Conservation (phyloP, 345 rosid species). For the Salix arbutifolia region DNA sequence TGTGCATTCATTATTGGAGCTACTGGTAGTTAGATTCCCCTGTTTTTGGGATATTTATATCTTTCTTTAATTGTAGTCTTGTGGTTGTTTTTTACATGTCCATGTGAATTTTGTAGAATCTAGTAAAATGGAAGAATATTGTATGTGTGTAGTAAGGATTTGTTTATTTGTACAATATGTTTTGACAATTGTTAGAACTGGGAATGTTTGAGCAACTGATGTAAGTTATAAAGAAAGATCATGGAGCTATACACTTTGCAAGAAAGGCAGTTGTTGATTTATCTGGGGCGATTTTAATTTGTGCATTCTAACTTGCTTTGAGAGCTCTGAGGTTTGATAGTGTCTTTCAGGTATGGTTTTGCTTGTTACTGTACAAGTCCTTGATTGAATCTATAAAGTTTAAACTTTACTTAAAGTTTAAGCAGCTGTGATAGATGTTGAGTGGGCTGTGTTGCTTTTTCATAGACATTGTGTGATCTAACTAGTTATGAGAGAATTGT, state of each 20-base stretch:
- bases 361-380: too few relatives aligned
- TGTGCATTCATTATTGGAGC: background rate
- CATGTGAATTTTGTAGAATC: background rate
- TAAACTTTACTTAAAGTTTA: too few relatives aligned
- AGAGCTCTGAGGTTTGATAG: background rate
- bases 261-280: background rate
- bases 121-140: background rate
- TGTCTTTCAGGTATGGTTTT: background rate
- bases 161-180: background rate
- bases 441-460: too few relatives aligned
- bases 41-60: constrained; percentile 17
- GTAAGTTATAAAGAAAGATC: background rate
- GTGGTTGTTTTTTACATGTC: background rate
- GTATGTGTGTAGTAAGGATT: background rate
- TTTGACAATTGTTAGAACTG: background rate
- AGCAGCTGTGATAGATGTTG: too few relatives aligned
- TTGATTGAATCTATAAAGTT: too few relatives aligned
- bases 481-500: too few relatives aligned
- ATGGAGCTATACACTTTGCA: background rate
- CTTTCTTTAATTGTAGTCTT: background rate
- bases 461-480: too few relatives aligned
- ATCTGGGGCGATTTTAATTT: background rate
- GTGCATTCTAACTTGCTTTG: background rate
- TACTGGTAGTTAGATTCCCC: constrained; percentile 16
- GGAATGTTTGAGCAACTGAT: background rate